Evolutionary conservation across 257 asterid species (phyloP).

Genomic region (Plectranthus barbatus): DNA sequence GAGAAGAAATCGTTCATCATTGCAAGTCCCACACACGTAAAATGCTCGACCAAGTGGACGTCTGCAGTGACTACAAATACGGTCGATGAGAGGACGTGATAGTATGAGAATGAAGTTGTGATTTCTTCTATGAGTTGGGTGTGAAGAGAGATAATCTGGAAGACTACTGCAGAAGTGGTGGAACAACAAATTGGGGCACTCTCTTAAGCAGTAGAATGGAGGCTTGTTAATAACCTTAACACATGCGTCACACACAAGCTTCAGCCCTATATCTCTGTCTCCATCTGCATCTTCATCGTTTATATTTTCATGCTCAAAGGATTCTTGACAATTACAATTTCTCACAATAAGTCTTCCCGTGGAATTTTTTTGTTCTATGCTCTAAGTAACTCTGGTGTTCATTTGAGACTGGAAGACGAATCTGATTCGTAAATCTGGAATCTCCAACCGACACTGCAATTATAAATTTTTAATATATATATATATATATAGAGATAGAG

Average conservation of each 20-base stretch:
- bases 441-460: not conserved
- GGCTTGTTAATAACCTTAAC: not conserved
- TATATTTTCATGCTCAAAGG: not conserved
- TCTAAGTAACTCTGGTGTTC: not conserved
- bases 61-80: too few relatives aligned
- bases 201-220: not conserved
- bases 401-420: not conserved
- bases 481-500: not conserved
- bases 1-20: too few relatives aligned
- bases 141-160: not conserved
- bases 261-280: not conserved
- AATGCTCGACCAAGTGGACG: rapidly evolving
- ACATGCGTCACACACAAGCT: too few relatives aligned
- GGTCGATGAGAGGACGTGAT: too few relatives aligned
- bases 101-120: too few relatives aligned
- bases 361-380: too few relatives aligned
- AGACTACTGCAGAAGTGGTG: not conserved
- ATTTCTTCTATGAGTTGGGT: too few relatives aligned
- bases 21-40: not conserved
- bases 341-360: too few relatives aligned
- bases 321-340: too few relatives aligned
- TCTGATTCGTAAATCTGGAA: not conserved
- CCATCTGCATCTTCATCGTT: not conserved
- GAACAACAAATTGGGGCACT: not conserved
- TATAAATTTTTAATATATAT: not conserved